Base-by-base conservation (phyloP, 805 yeast genomes). In the Nakazawaea pomicola region DNA sequence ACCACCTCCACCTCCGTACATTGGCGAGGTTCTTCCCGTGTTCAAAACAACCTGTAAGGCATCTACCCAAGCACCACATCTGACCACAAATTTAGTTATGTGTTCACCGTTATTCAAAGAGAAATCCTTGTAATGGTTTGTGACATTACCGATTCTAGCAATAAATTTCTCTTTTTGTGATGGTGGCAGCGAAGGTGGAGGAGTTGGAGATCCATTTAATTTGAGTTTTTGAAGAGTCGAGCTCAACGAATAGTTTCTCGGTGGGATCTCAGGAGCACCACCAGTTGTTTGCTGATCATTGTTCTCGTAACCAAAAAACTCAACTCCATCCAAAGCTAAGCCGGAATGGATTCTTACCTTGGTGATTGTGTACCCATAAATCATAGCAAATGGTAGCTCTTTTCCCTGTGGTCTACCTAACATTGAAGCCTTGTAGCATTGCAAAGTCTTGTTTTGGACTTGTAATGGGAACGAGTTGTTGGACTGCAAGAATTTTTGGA, bases 41-140 rank as follows among this genome's bases (percentile, higher is more conserved):
- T 63, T 65, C 2, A 95, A 84, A 15, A 78, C 67, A 25, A 93
- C 64, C 55, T 85, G 93, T 17, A 87, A 64, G 1, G 83, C 96
- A 65, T 93, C 98, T 4, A 93, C 67, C 97, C 98, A 93, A 1
- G 70, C 78, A 9, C 98, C 98, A 31, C 78, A 68, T 48, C 95
- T 69, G 34, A 88, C 62, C 32, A 72, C 68, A 41, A 90, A 64
- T 19, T 81, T 83, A 3, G 67, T 57, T 6, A 91, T 64, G 8
- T 49, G 44, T 55, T 91, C 96, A 35, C 78, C 85, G 0, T 57
- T 57, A 3, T 64, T 63, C n/a, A 89, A 51, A 1, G 54, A 56
- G 44, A 82, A 72, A 45, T 82, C 89, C 0, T 79, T 54, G 46
- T 68, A 80, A 44, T 74, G 67, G 8, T 49, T 49, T 5, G 73